Percentiles rank a stretch among this genome's conserved stretches.
Evolutionary conservation across 2,329 filamentous ascomycete species (phyloP).

Genomic region (Sporothrix phasma): DNA sequence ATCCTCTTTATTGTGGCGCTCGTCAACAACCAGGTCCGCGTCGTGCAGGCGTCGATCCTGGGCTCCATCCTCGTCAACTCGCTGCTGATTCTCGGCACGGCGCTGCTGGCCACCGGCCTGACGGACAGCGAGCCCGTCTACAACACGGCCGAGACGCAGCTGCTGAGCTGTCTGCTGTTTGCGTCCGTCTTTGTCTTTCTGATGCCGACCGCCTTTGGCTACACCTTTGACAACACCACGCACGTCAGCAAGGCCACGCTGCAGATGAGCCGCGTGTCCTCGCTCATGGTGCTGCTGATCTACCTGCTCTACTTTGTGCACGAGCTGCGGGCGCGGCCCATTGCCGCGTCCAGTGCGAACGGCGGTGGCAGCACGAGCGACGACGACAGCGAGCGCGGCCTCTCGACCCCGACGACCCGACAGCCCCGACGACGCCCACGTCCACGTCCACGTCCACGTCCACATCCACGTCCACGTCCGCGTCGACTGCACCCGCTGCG

Average conservation of each 20-base stretch:
- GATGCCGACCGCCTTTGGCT: conserved; percentile 17
- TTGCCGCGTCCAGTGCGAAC: conserved; percentile 26
- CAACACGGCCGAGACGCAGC: conserved; percentile 56
- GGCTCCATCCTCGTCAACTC: conserved; percentile 93
- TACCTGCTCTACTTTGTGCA: conserved; percentile 79
- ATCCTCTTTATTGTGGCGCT: conserved; percentile 70
- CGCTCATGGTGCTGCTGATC: conserved; percentile 61
- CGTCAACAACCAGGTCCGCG: conserved; percentile 73
- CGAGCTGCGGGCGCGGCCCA: conserved; percentile 81
- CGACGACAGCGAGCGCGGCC: conserved; percentile 1
- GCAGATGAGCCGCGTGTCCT: conserved; percentile 17
- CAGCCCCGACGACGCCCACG: neutral
- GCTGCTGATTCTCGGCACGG: conserved; percentile 74
- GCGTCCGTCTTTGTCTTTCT: conserved; percentile 56
- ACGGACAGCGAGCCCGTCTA: conserved; percentile 59
- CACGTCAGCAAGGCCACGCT: conserved; percentile 19
- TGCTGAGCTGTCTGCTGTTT: conserved; percentile 16
- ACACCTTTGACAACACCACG: neutral
- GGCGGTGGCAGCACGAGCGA: neutral
- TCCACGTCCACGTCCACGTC: neutral
- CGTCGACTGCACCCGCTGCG: neutral
- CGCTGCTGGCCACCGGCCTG: conserved; percentile 65
- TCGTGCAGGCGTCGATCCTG: conserved; percentile 97
- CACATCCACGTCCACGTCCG: neutral
- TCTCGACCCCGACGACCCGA: neutral